Conservation (phyloP, 129 eudicot genomes). For the Flaveria bidentis region DNA sequence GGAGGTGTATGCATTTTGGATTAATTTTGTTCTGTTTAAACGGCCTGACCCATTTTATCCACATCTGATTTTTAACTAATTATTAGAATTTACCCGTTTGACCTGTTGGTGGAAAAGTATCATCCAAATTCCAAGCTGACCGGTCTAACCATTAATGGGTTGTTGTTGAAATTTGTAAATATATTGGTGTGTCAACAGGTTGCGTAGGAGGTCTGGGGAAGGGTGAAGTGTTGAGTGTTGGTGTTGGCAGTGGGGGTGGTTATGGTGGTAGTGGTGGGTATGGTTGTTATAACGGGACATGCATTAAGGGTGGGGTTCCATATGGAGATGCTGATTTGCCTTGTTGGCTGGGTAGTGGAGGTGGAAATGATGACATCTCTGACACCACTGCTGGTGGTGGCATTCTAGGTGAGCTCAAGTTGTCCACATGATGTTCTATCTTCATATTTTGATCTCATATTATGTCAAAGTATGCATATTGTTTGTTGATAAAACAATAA, state of each 20-base stretch:
- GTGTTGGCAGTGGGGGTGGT: slow-evolving; percentile 92
- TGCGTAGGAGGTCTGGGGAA: slow-evolving; percentile 82
- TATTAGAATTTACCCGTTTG: not conserved
- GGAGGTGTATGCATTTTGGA: not conserved
- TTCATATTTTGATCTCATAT: not conserved
- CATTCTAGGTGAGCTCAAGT: slow-evolving; percentile 58
- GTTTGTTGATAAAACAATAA: slow-evolving; percentile 12
- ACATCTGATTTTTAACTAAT: not conserved
- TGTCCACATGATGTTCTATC: not conserved
- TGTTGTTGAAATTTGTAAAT: slow-evolving; percentile 16
- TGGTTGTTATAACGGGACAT: slow-evolving; percentile 62
- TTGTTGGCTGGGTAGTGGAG: slow-evolving; percentile 97
- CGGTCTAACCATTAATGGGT: not conserved
- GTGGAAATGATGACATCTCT: slow-evolving; percentile 66
- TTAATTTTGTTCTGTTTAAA: not conserved
- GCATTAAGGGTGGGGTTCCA: slow-evolving; percentile 59
- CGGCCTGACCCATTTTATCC: not conserved
- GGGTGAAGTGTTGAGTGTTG: slow-evolving; percentile 52
- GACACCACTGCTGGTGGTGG: slow-evolving; percentile 94
- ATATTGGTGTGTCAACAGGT: slow-evolving; percentile 49
- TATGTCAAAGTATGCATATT: not conserved
- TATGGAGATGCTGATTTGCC: slow-evolving; percentile 84
- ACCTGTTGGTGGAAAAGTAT: not conserved
- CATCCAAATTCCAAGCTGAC: not conserved
- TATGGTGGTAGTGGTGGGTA: slow-evolving; percentile 93